Evolutionary conservation across 805 yeast genomes (phyloP).

Genomic region (Suhomyces kilbournensis): DNA sequence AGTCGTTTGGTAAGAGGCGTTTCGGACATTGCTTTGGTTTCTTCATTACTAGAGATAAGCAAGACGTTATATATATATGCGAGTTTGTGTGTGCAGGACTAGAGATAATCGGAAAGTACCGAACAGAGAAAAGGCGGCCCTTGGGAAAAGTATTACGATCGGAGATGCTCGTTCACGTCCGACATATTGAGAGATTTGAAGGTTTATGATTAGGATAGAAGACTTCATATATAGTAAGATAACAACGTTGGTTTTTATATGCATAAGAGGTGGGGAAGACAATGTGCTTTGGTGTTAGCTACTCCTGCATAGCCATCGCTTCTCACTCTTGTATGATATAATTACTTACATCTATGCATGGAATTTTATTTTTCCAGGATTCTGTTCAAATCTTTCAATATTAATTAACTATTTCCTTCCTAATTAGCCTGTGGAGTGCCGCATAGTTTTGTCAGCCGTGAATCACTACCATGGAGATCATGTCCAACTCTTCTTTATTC

Average conservation of each 20-base stretch:
- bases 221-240: background rate
- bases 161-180: background rate
- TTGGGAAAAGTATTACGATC: background rate
- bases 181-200: background rate
- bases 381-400: background rate
- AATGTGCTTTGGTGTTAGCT: background rate
- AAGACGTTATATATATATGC: background rate
- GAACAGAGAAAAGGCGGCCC: background rate
- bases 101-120: background rate
- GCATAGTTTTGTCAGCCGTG: background rate
- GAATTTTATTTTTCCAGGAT: background rate
- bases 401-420: background rate
- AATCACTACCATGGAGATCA: background rate
- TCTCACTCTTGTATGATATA: background rate
- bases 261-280: background rate
- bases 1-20: slow-evolving; percentile 8
- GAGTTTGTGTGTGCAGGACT: background rate
- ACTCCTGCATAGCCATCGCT: background rate
- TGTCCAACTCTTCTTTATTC: background rate
- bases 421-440: background rate
- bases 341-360: background rate
- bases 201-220: background rate
- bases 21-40: background rate
- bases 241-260: background rate
- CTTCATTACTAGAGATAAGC: background rate